A percentile compares a stretch with the other conserved stretches of the same genome.
Evolutionary conservation across 176 grass and related monocot species (phyloP).

Genomic region (Chloris gayana): DNA sequence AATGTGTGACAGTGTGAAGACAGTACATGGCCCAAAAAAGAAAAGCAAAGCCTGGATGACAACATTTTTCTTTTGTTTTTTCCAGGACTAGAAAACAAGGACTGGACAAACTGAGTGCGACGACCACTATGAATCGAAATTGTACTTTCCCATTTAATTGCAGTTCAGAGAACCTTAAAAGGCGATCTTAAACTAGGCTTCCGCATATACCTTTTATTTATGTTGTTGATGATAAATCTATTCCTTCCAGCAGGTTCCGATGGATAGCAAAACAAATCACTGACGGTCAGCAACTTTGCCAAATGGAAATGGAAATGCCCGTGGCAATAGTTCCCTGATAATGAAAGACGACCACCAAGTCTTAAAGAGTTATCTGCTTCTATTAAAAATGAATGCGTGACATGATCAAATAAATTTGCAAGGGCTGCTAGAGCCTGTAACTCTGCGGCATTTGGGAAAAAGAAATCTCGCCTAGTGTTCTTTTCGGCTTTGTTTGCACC

Average conservation of each 20-base stretch:
- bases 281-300: not conserved
- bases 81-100: not conserved
- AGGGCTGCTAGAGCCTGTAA: not conserved
- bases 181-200: not conserved
- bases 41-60: not conserved
- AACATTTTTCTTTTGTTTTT: too few species aligned
- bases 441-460: not conserved
- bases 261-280: not conserved
- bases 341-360: conserved; percentile 3
- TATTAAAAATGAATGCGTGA: conserved; percentile 10
- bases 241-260: conserved; percentile 11
- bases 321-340: not conserved
- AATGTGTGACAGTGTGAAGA: not conserved
- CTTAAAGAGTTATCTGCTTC: not conserved
- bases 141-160: not conserved
- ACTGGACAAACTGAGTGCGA: not conserved
- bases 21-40: not conserved
- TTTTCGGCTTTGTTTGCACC: conserved; percentile 24
- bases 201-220: not conserved
- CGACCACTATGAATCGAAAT: not conserved
- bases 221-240: not conserved
- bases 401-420: not conserved
- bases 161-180: not conserved
- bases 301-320: not conserved
- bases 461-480: conserved; percentile 5